Evolutionary conservation across 257 asterid genomes (phyloP).

Genomic region (Scutellaria minor): DNA sequence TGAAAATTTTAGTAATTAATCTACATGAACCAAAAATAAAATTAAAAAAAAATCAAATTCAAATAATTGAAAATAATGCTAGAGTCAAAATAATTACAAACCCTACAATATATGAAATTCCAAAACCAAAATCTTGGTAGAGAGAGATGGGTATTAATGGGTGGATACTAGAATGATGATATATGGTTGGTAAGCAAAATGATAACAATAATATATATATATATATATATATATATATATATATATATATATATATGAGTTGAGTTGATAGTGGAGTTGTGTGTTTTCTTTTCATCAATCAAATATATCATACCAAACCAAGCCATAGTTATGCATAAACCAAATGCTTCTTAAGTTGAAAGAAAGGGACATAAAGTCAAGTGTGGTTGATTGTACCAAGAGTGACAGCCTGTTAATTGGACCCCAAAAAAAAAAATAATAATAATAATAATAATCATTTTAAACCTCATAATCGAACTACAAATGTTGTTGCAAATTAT

Average conservation of each 20-base stretch:
- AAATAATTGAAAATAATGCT: too few species aligned
- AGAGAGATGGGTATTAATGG: slow-evolving; percentile 34
- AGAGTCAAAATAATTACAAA: too few species aligned
- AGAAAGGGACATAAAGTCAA: slow-evolving; percentile 67
- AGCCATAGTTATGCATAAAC: slow-evolving; percentile 29
- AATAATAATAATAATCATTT: too few species aligned
- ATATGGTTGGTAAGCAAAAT: slow-evolving; percentile 56
- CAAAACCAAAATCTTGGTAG: neutral
- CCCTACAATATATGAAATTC: too few species aligned
- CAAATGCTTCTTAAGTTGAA: slow-evolving; percentile 54
- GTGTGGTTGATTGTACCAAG: slow-evolving; percentile 48
- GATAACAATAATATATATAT: slow-evolving; percentile 21
- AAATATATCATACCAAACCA: slow-evolving; percentile 48
- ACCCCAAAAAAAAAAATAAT: slow-evolving; percentile 15
- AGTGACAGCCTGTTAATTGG: slow-evolving; percentile 64
- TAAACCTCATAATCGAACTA: too few species aligned
- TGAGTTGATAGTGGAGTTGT: slow-evolving; percentile 34
- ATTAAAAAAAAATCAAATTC: too few species aligned
- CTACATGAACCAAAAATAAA: too few species aligned
- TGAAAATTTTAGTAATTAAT: too few species aligned
- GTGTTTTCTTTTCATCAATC: slow-evolving; percentile 34
- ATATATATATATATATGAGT: neutral
- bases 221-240: too few species aligned
- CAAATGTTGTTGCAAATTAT: too few species aligned
- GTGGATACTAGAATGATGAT: slow-evolving; percentile 30